Conservation (phyloP, 768 basidiomycete genomes). For the Porphyrellus cyaneotinctus region DNA sequence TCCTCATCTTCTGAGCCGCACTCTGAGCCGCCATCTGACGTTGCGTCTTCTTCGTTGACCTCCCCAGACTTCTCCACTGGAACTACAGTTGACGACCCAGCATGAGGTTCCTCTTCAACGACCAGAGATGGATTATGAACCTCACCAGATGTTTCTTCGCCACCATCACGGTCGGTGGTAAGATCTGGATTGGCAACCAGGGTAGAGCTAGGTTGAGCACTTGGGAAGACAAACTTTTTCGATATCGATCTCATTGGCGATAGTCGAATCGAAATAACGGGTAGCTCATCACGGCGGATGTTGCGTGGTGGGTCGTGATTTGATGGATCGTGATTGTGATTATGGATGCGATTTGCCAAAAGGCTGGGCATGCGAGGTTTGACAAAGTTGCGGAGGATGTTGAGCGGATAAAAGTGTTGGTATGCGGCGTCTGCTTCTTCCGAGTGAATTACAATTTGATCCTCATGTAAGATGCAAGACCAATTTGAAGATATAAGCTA, state of each 20-base stretch:
- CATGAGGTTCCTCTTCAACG: not conserved
- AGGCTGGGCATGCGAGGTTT: slow-evolving; percentile 25
- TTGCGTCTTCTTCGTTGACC: not conserved
- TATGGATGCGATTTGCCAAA: slow-evolving; percentile 7
- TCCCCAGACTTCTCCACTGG: not conserved
- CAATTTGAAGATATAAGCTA: slow-evolving; percentile 69
- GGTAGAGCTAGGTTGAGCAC: slow-evolving; percentile 2
- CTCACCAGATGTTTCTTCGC: not conserved
- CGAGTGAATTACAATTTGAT: slow-evolving; percentile 68
- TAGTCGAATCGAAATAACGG: slow-evolving; percentile 41
- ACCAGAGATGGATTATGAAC: not conserved
- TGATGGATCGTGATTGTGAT: slow-evolving; percentile 1
- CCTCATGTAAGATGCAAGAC: slow-evolving; percentile 68
- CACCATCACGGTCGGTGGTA: not conserved
- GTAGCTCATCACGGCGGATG: slow-evolving; percentile 30
- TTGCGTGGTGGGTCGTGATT: slow-evolving; percentile 3
- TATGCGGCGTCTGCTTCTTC: slow-evolving; percentile 63
- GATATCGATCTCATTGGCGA: slow-evolving; percentile 44
- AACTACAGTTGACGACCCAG: not conserved
- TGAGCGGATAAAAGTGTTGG: slow-evolving; percentile 66
- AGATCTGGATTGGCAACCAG: not conserved
- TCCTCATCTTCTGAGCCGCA: slow-evolving; percentile 21
- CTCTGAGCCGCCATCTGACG: slow-evolving; percentile 6
- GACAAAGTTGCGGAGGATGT: slow-evolving; percentile 29
- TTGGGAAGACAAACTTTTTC: slow-evolving; percentile 52